Conservation (phyloP, 345 rosid species). For the thale cress (Arabidopsis thaliana) region TAIR10.1 NC_003071.7:17133501-17134000, state of each 20-base stretch:
- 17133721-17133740: conserved; percentile 58
- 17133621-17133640: conserved; percentile 78
- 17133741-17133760: conserved; percentile 70
- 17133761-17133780: conserved; percentile 85
- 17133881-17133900: conserved; percentile 65
- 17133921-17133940: conserved; percentile 66
- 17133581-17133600: conserved; percentile 68
- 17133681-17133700: conserved; percentile 66
- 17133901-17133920: conserved; percentile 72
- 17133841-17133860: conserved; percentile 68
- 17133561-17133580: conserved; percentile 80
- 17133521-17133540: conserved; percentile 53
- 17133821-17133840: conserved; percentile 57
- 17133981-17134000: conserved; percentile 65
- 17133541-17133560: conserved; percentile 70
- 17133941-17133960: conserved; percentile 77
- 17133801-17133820: conserved; percentile 60
- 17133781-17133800: conserved; percentile 68
- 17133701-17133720: conserved; percentile 50
- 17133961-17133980: conserved; percentile 73
- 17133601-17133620: conserved; percentile 57
- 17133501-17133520: conserved; percentile 66
- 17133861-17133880: conserved; percentile 73
- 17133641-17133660: conserved; percentile 79
- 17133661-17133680: conserved; percentile 78